phyloP scores from a whole-genome alignment of 148 eudicot species.

The Camellia lanceoleosa region DNA sequence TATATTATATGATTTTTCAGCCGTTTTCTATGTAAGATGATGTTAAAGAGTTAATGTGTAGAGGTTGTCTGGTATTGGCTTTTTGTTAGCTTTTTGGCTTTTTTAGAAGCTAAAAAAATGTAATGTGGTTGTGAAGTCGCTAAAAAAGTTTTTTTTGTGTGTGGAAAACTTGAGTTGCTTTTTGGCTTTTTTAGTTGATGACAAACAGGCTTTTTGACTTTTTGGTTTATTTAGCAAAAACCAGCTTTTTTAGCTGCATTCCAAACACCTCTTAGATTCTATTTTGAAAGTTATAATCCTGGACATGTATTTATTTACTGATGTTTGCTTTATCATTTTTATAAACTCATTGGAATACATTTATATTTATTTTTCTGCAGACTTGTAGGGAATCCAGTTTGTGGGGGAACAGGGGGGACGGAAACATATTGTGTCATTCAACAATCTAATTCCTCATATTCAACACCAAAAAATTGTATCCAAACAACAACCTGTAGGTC shows the following conservation, averaged over 20 bases:
- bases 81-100: too few species aligned
- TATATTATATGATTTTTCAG: background rate
- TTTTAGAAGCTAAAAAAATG: too few species aligned
- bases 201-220: too few species aligned
- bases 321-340: background rate
- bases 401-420: constrained; percentile 15
- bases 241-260: too few species aligned
- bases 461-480: constrained; percentile 43
- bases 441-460: constrained; percentile 26
- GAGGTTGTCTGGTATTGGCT: too few species aligned
- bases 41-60: background rate
- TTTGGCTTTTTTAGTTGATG: too few species aligned
- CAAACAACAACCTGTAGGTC: constrained; percentile 30
- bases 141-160: too few species aligned
- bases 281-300: background rate
- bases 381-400: constrained; percentile 48
- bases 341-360: background rate
- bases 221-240: too few species aligned
- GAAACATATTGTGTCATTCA: constrained; percentile 33
- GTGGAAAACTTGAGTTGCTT: too few species aligned
- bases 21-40: background rate
- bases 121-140: too few species aligned
- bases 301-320: background rate
- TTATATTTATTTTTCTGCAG: constrained; percentile 31
- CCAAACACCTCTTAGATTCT: background rate